These are phyloP conservation scores for Lachancea fermentati DNA, from an alignment of 805 yeast species.

Conservation along the genomic window DNA sequence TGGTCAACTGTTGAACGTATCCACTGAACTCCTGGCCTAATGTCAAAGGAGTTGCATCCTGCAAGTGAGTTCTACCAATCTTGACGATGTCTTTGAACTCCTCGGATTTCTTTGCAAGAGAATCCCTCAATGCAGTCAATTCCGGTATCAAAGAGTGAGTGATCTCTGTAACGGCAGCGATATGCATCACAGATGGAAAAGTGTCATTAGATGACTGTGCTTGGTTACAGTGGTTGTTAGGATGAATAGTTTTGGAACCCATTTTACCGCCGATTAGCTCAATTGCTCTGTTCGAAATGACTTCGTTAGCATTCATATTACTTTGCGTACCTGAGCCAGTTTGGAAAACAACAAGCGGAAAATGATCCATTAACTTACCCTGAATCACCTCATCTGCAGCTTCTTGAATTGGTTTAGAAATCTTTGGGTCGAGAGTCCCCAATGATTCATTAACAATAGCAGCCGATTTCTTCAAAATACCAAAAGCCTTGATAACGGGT, in stretches of 20 bases:
- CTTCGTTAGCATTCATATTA: slow-evolving; percentile 99
- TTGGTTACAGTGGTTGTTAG: slow-evolving; percentile 98
- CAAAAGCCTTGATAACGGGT: slow-evolving; percentile 88
- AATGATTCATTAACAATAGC: slow-evolving; percentile 82
- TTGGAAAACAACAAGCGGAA: slow-evolving; percentile 98
- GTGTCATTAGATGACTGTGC: slow-evolving; percentile 98
- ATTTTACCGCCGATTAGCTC: slow-evolving; percentile 87
- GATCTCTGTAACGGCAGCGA: slow-evolving; percentile 94
- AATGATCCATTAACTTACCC: slow-evolving; percentile 88
- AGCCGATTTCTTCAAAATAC: slow-evolving; percentile 88
- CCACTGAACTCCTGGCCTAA: slow-evolving; percentile 98
- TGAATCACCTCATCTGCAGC: slow-evolving; percentile 95
- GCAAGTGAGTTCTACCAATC: slow-evolving; percentile 98
- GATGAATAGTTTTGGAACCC: slow-evolving; percentile 93
- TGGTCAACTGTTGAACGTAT: slow-evolving; percentile 86
- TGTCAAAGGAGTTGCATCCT: slow-evolving; percentile 97
- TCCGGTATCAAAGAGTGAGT: slow-evolving; percentile 71
- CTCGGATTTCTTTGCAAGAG: slow-evolving; percentile 69
- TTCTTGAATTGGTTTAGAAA: slow-evolving; percentile 78
- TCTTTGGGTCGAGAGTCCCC: slow-evolving; percentile 78
- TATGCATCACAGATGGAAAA: slow-evolving; percentile 99
- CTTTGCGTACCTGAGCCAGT: slow-evolving; percentile 99
- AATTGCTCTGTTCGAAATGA: slow-evolving; percentile 96
- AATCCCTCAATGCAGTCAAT: slow-evolving; percentile 65
- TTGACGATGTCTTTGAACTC: slow-evolving; percentile 89